Evolutionary conservation across 768 basidiomycete species (phyloP).

Genomic region (Pleurotus cornucopiae): DNA sequence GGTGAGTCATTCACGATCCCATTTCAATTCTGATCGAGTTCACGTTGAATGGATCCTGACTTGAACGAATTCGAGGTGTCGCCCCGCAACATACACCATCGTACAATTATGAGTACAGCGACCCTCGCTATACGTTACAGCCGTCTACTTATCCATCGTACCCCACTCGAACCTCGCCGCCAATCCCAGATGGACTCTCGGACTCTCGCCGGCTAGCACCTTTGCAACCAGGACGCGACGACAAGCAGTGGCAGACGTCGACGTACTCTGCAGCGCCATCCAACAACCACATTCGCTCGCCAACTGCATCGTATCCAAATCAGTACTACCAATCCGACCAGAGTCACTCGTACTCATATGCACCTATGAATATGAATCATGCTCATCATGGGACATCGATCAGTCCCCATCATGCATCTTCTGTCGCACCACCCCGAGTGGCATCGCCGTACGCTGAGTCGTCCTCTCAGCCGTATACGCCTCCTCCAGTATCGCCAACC

Average conservation of each 20-base stretch:
- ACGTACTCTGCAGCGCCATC: conserved; percentile 31
- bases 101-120: conserved; percentile 53
- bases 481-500: conserved; percentile 43
- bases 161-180: conserved; percentile 44
- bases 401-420: conserved; percentile 22
- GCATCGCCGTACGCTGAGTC: conserved; percentile 37
- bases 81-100: conserved; percentile 44
- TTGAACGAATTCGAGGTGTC: conserved; percentile 25
- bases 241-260: conserved; percentile 40
- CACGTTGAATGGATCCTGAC: conserved; percentile 29
- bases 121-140: conserved; percentile 47
- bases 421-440: conserved; percentile 17
- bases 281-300: conserved; percentile 51
- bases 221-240: conserved; percentile 39
- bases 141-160: conserved; percentile 30
- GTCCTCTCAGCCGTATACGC: conserved; percentile 52
- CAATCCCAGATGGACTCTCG: conserved; percentile 40
- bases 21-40: conserved; percentile 25
- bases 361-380: conserved; percentile 23
- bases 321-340: conserved; percentile 46
- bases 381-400: conserved; percentile 22
- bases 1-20: conserved; percentile 27
- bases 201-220: conserved; percentile 55
- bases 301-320: conserved; percentile 57
- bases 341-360: conserved; percentile 38